A percentile compares a stretch with the other conserved stretches of the same genome.
Evolutionary conservation across 768 basidiomycete species (phyloP).

Genomic region (Lactarius hatsudake): DNA sequence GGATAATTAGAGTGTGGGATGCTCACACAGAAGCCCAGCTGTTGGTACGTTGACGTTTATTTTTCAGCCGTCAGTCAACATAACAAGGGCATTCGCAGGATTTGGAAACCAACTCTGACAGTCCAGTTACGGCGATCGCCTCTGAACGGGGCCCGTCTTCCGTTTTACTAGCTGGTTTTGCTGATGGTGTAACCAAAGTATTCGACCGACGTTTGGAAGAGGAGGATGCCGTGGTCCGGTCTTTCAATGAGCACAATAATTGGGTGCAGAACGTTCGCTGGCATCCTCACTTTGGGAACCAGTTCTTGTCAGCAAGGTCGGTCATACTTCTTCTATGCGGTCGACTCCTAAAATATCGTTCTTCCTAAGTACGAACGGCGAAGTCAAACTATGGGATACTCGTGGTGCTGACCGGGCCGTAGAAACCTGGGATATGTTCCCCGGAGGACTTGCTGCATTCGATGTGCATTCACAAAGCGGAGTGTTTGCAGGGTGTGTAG

Average conservation of each 20-base stretch:
- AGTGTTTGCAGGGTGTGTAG: constrained; percentile 80
- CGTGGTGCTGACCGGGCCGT: constrained; percentile 59
- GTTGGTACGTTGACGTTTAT: constrained; percentile 47
- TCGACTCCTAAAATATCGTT: constrained; percentile 9
- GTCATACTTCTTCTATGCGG: constrained; percentile 27
- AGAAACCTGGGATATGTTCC: constrained; percentile 61
- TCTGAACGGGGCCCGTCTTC: constrained; percentile 75
- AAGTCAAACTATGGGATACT: constrained; percentile 89
- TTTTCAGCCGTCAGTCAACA: not conserved
- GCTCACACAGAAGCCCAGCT: constrained; percentile 82
- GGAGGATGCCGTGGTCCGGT: constrained; percentile 77
- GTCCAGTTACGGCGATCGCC: constrained; percentile 81
- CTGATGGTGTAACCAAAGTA: constrained; percentile 83
- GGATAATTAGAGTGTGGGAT: constrained; percentile 90
- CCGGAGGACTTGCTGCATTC: constrained; percentile 75
- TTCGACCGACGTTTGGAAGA: constrained; percentile 90
- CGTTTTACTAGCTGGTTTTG: constrained; percentile 87
- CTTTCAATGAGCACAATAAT: constrained; percentile 68
- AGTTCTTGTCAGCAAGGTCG: constrained; percentile 86
- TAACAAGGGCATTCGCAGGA: constrained; percentile 51
- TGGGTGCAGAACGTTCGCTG: constrained; percentile 92
- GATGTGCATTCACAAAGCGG: constrained; percentile 82
- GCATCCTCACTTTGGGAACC: constrained; percentile 64
- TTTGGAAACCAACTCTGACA: constrained; percentile 83
- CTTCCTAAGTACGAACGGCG: constrained; percentile 70